These are phyloP conservation scores for Neckera pumila DNA, from an alignment of 225 moss, liverwort and hornwort genomes.

Conservation along the genomic window DNA sequence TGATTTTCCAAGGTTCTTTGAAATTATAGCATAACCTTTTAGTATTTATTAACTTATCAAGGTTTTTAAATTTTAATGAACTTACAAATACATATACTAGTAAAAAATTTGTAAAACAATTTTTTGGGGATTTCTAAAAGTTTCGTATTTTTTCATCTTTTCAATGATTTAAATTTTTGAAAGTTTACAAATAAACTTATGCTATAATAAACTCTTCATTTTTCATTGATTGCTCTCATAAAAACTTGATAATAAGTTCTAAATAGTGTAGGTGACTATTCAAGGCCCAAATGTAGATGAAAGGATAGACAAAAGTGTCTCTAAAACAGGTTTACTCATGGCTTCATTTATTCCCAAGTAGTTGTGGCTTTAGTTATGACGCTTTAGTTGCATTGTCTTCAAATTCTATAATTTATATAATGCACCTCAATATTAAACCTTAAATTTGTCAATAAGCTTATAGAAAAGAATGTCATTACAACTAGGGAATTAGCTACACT, in stretches of 20 bases:
- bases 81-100: not conserved
- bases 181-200: not conserved
- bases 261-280: not conserved
- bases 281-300: not conserved
- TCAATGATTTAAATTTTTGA: not conserved
- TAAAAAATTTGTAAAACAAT: not conserved
- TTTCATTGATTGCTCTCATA: not conserved
- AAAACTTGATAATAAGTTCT: not conserved
- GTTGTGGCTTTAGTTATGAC: rapidly evolving
- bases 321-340: too few relatives aligned
- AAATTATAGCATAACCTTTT: rapidly evolving
- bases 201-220: not conserved
- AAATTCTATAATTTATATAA: not conserved
- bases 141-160: not conserved
- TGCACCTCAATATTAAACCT: not conserved
- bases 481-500: not conserved
- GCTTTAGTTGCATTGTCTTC: not conserved
- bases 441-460: too few relatives aligned
- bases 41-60: not conserved
- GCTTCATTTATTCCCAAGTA: not conserved
- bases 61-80: not conserved
- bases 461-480: not conserved
- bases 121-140: rapidly evolving
- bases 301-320: not conserved
- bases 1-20: too few relatives aligned